Evolutionary conservation across 352 stramenopile species (phyloP), one percentile per base, ranked within the genome.

Genomic region (Phytophthora nicotianae): DNA sequence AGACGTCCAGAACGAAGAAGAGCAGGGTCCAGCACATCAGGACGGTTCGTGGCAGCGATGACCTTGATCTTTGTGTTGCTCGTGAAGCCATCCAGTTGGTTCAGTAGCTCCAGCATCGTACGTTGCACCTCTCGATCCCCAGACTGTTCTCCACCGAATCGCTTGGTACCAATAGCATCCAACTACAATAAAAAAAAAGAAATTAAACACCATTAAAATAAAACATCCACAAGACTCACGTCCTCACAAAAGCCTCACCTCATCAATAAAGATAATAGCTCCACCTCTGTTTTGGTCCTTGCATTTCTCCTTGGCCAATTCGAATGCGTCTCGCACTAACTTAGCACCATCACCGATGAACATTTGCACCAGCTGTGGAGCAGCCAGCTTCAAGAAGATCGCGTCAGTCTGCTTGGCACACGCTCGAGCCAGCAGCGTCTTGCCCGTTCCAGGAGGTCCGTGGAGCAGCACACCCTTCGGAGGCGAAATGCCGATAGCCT

Each of bases 181-280:
- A 99, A 56, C 83, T 90, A 56, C 19, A 52, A 35, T 24, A n/a
- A 45, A 47, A n/a, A 50, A 20, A 7, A 54, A 6, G 0, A 7
- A 40, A 35, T 11, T 38, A 61, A 32, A 46, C 4, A 42, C 16
- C 27, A 29, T 19, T 33, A 9, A 19, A 27, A 27, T 9, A 17
- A 21, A 16, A n/a, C 5, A n/a, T 21, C 13, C 14, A 20, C n/a
- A n/a, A n/a, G n/a, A n/a, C n/a, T n/a, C n/a, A n/a, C n/a, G n/a
- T n/a, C n/a, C n/a, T n/a, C n/a, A n/a, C n/a, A n/a, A n/a, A 26
- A 21, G 41, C 19, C 59, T 45, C 62, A 83, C 88, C 78, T 99
- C 97, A 71, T 99, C 97, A 80, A 99, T 99, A 77, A 99, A 99
- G 58, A 99, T 98, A 74, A 99, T 99, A 24, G 96, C 97, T 20